Percentiles rank a stretch among this genome's conserved stretches.
Conservation (phyloP, 2,329 filamentous ascomycete species). For the Trichophyton simii region DNA sequence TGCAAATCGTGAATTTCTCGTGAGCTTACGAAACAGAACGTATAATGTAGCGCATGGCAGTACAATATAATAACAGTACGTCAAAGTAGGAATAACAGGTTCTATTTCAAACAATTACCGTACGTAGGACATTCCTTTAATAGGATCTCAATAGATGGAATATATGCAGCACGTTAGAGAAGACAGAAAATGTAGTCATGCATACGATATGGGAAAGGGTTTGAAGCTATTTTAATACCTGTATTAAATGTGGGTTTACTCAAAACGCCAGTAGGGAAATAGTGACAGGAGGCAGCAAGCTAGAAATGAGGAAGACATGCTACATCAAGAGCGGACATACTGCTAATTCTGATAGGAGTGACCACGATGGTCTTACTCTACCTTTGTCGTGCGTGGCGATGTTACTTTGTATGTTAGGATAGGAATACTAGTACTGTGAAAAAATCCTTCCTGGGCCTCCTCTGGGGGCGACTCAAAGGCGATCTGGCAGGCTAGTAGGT, state of each 20-base stretch:
- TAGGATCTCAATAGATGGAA: too few species aligned
- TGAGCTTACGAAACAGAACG: neutral
- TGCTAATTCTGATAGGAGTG: neutral
- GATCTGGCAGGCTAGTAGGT: slow-evolving; percentile 28
- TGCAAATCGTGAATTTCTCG: too few species aligned
- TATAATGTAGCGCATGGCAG: neutral
- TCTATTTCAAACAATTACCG: neutral
- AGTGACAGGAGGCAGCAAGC: too few species aligned
- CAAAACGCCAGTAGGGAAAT: too few species aligned
- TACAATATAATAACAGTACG: neutral
- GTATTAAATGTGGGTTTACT: too few species aligned
- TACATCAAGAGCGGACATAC: neutral
- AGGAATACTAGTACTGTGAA: slow-evolving; percentile 32
- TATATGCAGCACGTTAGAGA: too few species aligned
- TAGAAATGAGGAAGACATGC: neutral
- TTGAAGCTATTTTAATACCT: too few species aligned
- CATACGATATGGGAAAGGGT: too few species aligned
- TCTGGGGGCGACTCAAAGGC: slow-evolving; percentile 32
- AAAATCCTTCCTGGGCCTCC: slow-evolving; percentile 36
- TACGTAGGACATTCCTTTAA: too few species aligned
- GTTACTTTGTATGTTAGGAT: slow-evolving; percentile 24
- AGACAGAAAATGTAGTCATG: too few species aligned
- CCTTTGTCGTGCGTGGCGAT: neutral
- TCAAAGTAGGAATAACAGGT: neutral
- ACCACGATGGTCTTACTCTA: neutral